These are phyloP conservation scores for Physcomitrellopsis africana DNA, from an alignment of 225 moss, liverwort and hornwort species.

Conservation along the genomic window DNA sequence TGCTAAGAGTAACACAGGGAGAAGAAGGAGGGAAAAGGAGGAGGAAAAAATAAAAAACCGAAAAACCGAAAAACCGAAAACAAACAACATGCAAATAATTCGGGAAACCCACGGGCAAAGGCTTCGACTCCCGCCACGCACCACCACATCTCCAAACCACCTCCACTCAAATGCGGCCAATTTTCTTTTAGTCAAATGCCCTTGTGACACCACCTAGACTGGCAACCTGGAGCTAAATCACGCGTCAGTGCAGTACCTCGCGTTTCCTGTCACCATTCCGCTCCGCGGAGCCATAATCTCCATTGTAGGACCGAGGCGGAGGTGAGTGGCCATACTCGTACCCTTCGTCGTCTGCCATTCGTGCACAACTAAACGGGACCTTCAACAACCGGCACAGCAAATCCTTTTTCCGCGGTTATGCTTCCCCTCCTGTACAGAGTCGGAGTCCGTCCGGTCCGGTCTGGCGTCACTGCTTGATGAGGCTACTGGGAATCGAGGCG, in stretches of 20 bases:
- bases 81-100: not conserved
- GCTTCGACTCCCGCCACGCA: not conserved
- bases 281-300: conserved; percentile 23
- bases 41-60: not conserved
- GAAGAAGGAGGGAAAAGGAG: no score
- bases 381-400: no score
- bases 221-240: not conserved
- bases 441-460: no score
- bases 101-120: not conserved
- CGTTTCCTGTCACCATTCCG: conserved; percentile 36
- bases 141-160: not conserved
- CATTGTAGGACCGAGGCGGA: conserved; percentile 31
- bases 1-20: not conserved
- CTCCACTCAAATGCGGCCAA: not conserved
- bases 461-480: no score
- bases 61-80: not conserved
- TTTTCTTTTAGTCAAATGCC: not conserved
- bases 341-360: conserved; percentile 40
- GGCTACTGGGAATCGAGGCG: no score
- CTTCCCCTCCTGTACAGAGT: no score
- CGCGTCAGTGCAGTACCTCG: conserved; percentile 22
- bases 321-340: conserved; percentile 41
- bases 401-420: no score
- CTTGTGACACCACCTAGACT: not conserved
- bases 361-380: not conserved